Evolutionary conservation across 1,284 basidiomycete genomes (phyloP).

Genomic region (Ceratobasidium sp.): DNA sequence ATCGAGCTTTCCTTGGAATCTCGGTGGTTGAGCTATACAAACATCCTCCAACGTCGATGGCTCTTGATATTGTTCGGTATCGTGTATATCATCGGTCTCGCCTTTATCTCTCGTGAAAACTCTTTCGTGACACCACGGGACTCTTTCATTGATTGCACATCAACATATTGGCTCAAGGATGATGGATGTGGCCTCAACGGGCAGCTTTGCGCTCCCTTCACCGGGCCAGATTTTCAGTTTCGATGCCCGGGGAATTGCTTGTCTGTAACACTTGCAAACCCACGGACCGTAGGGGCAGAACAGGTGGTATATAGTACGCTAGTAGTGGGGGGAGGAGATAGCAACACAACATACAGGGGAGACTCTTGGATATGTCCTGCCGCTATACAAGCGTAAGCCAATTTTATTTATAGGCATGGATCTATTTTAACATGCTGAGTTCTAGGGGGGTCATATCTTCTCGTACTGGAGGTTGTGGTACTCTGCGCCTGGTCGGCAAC

Average conservation of each 20-base stretch:
- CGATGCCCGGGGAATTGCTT: slow-evolving; percentile 82
- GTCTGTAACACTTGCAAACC: slow-evolving; percentile 73
- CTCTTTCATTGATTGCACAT: slow-evolving; percentile 71
- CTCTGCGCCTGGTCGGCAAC: slow-evolving; percentile 71
- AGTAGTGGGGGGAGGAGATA: slow-evolving; percentile 83
- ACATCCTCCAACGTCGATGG: slow-evolving; percentile 51
- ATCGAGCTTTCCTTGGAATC: slow-evolving; percentile 24
- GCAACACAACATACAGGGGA: slow-evolving; percentile 72
- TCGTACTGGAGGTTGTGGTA: slow-evolving; percentile 77
- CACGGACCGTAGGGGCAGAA: slow-evolving; percentile 74
- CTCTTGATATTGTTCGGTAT: slow-evolving; percentile 62
- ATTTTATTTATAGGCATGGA: background rate
- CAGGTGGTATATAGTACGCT: slow-evolving; percentile 73
- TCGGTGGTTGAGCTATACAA: slow-evolving; percentile 26
- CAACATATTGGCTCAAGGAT: slow-evolving; percentile 72
- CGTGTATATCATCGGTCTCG: slow-evolving; percentile 73
- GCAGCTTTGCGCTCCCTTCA: slow-evolving; percentile 68
- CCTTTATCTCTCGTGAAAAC: slow-evolving; percentile 75
- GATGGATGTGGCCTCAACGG: slow-evolving; percentile 83
- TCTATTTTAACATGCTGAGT: background rate
- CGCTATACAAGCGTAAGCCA: slow-evolving; percentile 78
- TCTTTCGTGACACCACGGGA: slow-evolving; percentile 70
- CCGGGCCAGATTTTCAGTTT: slow-evolving; percentile 69
- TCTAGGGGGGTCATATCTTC: slow-evolving; percentile 71
- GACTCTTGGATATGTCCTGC: slow-evolving; percentile 88